A percentile compares a stretch with the other conserved stretches of the same genome.
Evolutionary conservation across 2,329 filamentous ascomycete genomes (phyloP).

Genomic region (Colletotrichum sansevieriae): DNA sequence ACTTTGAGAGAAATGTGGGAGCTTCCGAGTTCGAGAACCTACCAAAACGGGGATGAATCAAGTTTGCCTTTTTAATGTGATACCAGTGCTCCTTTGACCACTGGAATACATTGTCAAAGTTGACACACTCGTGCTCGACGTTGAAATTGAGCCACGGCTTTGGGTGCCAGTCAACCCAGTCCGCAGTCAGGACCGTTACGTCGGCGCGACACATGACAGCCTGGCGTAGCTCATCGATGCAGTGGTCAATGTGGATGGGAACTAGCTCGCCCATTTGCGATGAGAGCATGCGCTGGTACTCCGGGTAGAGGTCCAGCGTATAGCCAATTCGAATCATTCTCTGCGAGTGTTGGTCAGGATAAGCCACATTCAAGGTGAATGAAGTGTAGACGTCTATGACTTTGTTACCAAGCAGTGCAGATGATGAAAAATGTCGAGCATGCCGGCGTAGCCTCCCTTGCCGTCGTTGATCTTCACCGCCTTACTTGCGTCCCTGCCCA

Average conservation of each 20-base stretch:
- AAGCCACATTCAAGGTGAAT: neutral
- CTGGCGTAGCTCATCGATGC: conserved; percentile 8
- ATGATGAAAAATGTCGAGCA: conserved; percentile 12
- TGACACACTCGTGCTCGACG: conserved; percentile 19
- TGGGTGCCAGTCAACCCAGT: conserved; percentile 14
- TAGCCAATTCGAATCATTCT: conserved; percentile 9
- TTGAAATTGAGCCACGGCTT: conserved; percentile 12
- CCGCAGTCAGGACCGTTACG: neutral
- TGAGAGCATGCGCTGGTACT: conserved; percentile 2
- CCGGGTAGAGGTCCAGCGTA: conserved; percentile 14
- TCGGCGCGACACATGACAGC: conserved; percentile 17
- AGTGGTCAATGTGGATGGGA: conserved; percentile 12
- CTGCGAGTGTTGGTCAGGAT: neutral
- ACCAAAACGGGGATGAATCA: conserved; percentile 14
- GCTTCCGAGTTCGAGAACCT: neutral
- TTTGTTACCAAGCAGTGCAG: conserved; percentile 8
- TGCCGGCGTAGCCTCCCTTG: conserved; percentile 14
- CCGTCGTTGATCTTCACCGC: conserved; percentile 8
- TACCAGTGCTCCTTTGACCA: conserved; percentile 11
- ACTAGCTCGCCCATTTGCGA: conserved; percentile 9
- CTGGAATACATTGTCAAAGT: neutral
- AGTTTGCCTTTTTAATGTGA: conserved; percentile 19
- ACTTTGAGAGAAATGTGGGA: neutral
- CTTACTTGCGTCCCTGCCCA: neutral
- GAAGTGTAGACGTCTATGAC: neutral